Evolutionary conservation across 2,329 filamentous ascomycete genomes (phyloP), one percentile per base, ranked within the genome.

Genomic region (Orbilia blumenaviensis): DNA sequence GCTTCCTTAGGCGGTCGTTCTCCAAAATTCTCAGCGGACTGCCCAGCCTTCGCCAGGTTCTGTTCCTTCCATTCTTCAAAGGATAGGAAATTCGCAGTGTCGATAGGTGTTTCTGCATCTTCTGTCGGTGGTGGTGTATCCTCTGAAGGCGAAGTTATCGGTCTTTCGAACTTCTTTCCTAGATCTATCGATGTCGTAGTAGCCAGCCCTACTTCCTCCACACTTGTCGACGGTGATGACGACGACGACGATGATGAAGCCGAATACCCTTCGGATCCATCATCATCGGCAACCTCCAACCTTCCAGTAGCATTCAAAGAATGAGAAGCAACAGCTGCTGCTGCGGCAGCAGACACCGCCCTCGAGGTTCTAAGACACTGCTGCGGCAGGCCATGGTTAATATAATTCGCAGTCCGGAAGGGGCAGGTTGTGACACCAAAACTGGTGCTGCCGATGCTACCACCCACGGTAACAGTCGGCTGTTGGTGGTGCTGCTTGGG

Each of bases 41-140:
- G 94, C 10, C 93, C 94, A 2, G 89, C 90, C 81, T 93, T 92
- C 61, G 90, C 92, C 16, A 98, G 85, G 84, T 96, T 97, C 85
- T 94, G 91, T 81, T 91, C 92, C 84, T 97, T 98, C 95, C 95
- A 99, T 80, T 98, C 94, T 82, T 98, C 95, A 80, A 99, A 99
- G 0, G 95, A 97, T 80, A 98, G 89, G 82, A 98, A 98, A 5
- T 93, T 90, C 50, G 90, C 88, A 79, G 92, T 91, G 80, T 92
- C 90, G 9, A 91, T 85, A 0, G 88, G 86, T 1, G 89, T 90
- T 54, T 91, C 91, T 4, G 86, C 85, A 69, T 91, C 90, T 84
- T 81, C 14, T 81, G 79, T 18, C 78, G 77, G 72, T 68, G 48
- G 63, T 10, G 52, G 62, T 2, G 50, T n/a, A 18, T 68, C 63